Base-by-base conservation (phyloP, 1,284 basidiomycete species). In the Ganoderma sinense region DNA sequence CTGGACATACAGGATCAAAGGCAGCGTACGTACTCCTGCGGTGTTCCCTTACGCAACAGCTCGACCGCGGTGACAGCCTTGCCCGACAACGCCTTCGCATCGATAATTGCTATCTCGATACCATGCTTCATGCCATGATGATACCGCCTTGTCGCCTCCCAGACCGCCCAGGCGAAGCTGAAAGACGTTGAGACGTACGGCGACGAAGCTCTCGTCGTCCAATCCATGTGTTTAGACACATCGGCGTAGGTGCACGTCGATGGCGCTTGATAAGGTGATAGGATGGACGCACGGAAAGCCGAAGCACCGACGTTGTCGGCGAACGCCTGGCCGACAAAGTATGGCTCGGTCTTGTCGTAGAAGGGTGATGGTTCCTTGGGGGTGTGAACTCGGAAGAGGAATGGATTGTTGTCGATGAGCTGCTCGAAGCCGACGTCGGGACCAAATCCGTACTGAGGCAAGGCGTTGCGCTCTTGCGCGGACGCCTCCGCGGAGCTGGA, bases 141-240 rank as follows among this genome's bases (percentile, higher is more conserved):
- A 75, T 92, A 92, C 29, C 92, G 87, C 69, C 90, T 83, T n/a
- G 91, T 84, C 7, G 92, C 92, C 76, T 94, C 92, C 91, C 91
- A 94, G 43, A 94, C 84, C 16, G 91, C 89, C 92, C 92, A 94
- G 41, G 86, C 87, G 75, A 93, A 91, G 80, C 90, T 93, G 78
- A 93, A 93, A 1, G 92, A 92, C 1, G 91, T 86, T 2, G 92
- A 91, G 53, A 94, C 86, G 72, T 87, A 93, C 3, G 88, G 85
- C 0, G 92, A 94, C 23, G 86, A 83, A 1, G 87, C 82, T 67
- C 89, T 86, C n/a, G 89, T 91, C 23, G 89, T 91, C 90, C 90
- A 92, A 72, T 93, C 89, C 85, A 94, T 87, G 76, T 94, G 89
- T 71, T 81, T 83, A 53, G 84, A 86, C 55, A 91, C 89, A 75